Base-by-base conservation (phyloP, 805 yeast genomes). In the Candida lessepsii region DNA sequence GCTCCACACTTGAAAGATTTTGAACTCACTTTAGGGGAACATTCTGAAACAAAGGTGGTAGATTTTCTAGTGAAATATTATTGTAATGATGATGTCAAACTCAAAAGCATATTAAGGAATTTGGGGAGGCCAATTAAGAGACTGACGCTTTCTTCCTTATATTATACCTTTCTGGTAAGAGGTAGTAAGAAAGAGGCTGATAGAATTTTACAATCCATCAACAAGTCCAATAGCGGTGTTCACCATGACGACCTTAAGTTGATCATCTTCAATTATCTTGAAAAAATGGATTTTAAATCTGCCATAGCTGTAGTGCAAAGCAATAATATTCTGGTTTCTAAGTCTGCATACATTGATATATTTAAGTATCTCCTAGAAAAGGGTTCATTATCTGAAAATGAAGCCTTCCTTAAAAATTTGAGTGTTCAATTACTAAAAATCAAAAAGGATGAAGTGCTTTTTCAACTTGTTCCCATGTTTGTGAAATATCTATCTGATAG, bases 91-190 rank as follows among this genome's bases (percentile, higher is more conserved):
- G 37, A 31, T 19, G 28, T 13, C 2, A 39, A 28, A n/a, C 17
- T 39, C 3, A 13, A 29, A 23, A 15, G 16, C 2, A 16, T 39
- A 9, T n/a, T 34, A 9, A 17, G 9, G n/a, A 5, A 21, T 3
- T 3, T 39, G 13, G 24, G 10, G 10, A 17, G 29, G 3, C 47
- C 47, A 7, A 44, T 67, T n/a, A 46, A 51, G 20, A 46, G 70
- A 17, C 57, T 56, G 50, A 56, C 68, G 2, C 45, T 67, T 5
- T 56, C 68, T 4, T 58, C 57, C 45, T 48, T 69, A 21, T 60
- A 67, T 34, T 46, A 51, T 14, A 49, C 60, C 5, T 65, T 66
- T 34, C 40, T 63, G 26, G 19, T 28, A 10, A 61, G 55, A 37
- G 52, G 56, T 30, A 54, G 57, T 31, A 61, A 56, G 24, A 45